Evolutionary conservation across 768 basidiomycete species (phyloP), one percentile per base, ranked within the genome.

Genomic region (Tricholoma flavovirens): DNA sequence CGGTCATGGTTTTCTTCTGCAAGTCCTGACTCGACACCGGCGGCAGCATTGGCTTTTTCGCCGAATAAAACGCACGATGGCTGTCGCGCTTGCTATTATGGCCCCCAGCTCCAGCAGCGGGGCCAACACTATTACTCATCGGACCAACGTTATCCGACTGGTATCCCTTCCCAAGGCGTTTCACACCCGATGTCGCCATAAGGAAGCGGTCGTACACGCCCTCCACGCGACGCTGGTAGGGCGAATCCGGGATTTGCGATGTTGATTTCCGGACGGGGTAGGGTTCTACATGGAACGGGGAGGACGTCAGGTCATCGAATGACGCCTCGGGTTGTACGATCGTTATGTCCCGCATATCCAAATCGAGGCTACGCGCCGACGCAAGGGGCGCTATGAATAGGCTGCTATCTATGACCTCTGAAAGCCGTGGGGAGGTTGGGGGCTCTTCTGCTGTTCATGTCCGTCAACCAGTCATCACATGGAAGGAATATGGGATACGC

Each of bases 161-260:
- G 62, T 92, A 91, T 6, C 90, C 90, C 63, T 82, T 84, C 3
- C 90, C 90, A 7, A 87, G 71, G 26, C 89, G 87, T 64, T 85
- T 90, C 38, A 93, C 89, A 24, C 87, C 86, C 1, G 84, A 81
- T 1, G 87, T 88, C 10, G 88, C 85, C 86, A 90, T 88, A 26
- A 92, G 75, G 73, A 91, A 86, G 40, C 86, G 82, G 61, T 93
- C 90, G 58, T 92, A 93, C 15, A 87, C 86, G 54, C 82, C 82
- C 71, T 91, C 89, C 24, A 88, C 64, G 46, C 79, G 81, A 40
- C 78, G 83, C 56, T 73, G 80, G 55, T 77, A 77, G 0, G 86
- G 84, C 0, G 84, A 78, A 56, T 85, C 82, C 4, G 73, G 75
- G 9, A 78, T 64, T 10, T 69, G 66, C 32, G 72, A 73, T 17